phyloP scores from a whole-genome alignment of 306 rosid genomes.

The Luffa acutangula region DNA sequence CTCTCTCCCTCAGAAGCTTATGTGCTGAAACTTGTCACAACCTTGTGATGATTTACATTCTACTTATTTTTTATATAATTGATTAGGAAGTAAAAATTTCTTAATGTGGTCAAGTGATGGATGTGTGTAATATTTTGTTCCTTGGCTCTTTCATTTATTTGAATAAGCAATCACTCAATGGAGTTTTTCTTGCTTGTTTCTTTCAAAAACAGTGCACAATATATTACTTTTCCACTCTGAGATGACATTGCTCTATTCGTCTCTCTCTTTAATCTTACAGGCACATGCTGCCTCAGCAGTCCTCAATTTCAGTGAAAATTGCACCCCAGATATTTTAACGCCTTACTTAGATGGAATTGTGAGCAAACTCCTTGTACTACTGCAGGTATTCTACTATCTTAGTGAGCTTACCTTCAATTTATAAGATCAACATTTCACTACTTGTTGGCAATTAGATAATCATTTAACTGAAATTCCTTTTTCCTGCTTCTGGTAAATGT shows the following conservation, averaged over 20 bases:
- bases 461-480: neutral
- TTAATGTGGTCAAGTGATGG: neutral
- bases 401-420: neutral
- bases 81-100: neutral
- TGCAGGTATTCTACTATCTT: conserved; percentile 48
- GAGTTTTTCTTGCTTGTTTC: neutral
- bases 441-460: neutral
- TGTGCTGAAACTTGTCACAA: neutral
- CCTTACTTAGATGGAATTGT: conserved; percentile 93
- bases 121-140: neutral
- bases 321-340: conserved; percentile 81
- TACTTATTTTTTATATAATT: neutral
- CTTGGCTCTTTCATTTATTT: neutral
- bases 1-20: neutral
- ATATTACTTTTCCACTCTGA: neutral
- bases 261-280: conserved; percentile 21
- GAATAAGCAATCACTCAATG: neutral
- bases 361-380: conserved; percentile 84
- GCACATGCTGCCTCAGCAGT: conserved; percentile 99
- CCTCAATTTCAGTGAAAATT: conserved; percentile 97
- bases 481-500: neutral
- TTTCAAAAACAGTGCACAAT: neutral
- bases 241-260: neutral
- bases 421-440: neutral
- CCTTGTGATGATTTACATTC: neutral